Percentiles rank a stretch among this genome's conserved stretches.
Evolutionary conservation across 768 basidiomycete species (phyloP).

Genomic region (Mycena filopes): DNA sequence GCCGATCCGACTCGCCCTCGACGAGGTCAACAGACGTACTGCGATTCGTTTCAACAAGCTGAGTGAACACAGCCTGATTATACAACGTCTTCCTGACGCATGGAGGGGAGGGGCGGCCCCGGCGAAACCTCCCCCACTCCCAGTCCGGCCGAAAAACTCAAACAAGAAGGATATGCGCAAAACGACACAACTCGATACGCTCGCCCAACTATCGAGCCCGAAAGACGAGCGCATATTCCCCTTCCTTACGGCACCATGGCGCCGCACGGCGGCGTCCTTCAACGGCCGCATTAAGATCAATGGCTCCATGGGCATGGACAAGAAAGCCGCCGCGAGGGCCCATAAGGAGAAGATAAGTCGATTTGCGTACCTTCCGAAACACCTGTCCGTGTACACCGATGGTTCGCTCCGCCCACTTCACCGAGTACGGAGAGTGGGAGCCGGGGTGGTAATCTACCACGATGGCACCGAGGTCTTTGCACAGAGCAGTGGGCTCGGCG

Average conservation of each 20-base stretch:
- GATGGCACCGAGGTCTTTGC: background rate
- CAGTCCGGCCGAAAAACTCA: background rate
- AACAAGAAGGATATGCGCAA: conserved; percentile 18
- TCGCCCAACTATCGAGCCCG: conserved; percentile 28
- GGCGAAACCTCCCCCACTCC: conserved; percentile 34
- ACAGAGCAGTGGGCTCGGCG: background rate
- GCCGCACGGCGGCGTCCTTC: conserved; percentile 19
- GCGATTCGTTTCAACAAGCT: conserved; percentile 42
- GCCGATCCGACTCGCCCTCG: conserved; percentile 37
- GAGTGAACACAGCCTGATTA: conserved; percentile 27
- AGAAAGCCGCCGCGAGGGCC: too few relatives aligned
- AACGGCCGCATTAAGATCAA: conserved; percentile 12
- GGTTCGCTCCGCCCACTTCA: conserved; percentile 10
- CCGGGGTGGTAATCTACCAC: conserved; percentile 16
- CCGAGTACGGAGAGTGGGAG: conserved; percentile 8
- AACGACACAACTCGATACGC: conserved; percentile 19
- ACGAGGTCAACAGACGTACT: conserved; percentile 16
- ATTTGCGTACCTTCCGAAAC: background rate
- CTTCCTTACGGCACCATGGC: conserved; percentile 37
- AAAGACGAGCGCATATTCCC: conserved; percentile 35
- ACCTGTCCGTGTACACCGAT: conserved; percentile 18
- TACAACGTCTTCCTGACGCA: conserved; percentile 31
- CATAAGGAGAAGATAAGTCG: conserved; percentile 18
- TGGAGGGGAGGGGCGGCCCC: conserved; percentile 31
- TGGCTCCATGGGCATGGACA: conserved; percentile 10